Evolutionary conservation across 192 early-diverging fungal genomes (phyloP).

Genomic region (Rhizophagus clarus): DNA sequence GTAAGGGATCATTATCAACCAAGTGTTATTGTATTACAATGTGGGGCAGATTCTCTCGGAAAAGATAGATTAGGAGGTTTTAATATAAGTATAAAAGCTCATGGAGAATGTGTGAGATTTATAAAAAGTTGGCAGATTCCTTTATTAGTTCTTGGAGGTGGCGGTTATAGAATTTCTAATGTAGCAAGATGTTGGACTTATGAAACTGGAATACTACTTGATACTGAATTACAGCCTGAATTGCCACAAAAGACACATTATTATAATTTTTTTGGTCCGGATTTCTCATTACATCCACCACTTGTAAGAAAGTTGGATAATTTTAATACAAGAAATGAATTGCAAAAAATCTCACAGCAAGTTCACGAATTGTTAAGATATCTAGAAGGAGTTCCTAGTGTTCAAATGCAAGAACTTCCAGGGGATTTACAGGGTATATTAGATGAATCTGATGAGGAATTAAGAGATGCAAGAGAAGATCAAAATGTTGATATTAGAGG

Average conservation of each 20-base stretch:
- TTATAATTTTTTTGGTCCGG: constrained; percentile 85
- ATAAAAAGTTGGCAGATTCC: constrained; percentile 82
- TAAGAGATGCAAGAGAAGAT: constrained; percentile 48
- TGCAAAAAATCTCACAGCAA: constrained; percentile 65
- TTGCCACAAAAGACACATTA: constrained; percentile 76
- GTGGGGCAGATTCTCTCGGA: constrained; percentile 70
- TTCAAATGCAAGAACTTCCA: constrained; percentile 93
- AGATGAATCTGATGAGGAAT: constrained; percentile 60
- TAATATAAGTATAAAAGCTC: constrained; percentile 64
- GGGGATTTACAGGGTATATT: constrained; percentile 60
- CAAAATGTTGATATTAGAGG: constrained; percentile 26
- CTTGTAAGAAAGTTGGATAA: constrained; percentile 83
- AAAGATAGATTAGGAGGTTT: constrained; percentile 58
- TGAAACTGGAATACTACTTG: constrained; percentile 84
- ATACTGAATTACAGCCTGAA: constrained; percentile 70
- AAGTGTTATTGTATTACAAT: constrained; percentile 87
- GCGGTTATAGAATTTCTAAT: constrained; percentile 92
- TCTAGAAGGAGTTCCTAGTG: constrained; percentile 86
- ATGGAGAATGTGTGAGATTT: constrained; percentile 77
- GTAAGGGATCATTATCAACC: constrained; percentile 79
- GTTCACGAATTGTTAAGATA: constrained; percentile 90
- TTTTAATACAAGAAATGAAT: constrained; percentile 82
- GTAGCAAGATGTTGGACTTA: constrained; percentile 94
- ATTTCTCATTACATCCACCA: constrained; percentile 88
- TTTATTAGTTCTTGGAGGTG: constrained; percentile 80